Evolutionary conservation across 768 basidiomycete species (phyloP), one percentile per base, ranked within the genome.

Genomic region (Kwoniella botswanensis): DNA sequence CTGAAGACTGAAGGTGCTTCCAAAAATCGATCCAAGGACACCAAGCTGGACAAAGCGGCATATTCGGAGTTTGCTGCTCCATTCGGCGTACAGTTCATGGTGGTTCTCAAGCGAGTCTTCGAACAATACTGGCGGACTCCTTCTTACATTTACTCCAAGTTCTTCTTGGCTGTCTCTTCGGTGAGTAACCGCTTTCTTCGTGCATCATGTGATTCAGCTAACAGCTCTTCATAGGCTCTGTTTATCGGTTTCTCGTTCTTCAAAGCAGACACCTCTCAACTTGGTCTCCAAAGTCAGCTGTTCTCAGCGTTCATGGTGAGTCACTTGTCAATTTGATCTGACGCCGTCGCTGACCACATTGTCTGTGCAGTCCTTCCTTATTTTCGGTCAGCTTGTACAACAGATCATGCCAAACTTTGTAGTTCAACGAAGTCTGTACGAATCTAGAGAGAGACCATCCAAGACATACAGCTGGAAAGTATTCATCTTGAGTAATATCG

Each of bases 1-100:
- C 83, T 89, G 72, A 86, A 88, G 60, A 71, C 74, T 13, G 85
- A 85, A 22, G 88, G 86, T 22, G 43, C 58, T 21, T 82, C 87
- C 2, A 67, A 55, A 60, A 63, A 65, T 44, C 60, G 21, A 70
- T 67, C 64, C 58, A 52, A 17, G 21, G 22, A 85, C 11, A 84
- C 85, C 43, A 85, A 86, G 41, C 82, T 80, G 42, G 79, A 85
- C 43, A 80, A 86, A 44, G 71, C 70, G 13, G 78, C 73, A 6
- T 77, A 76, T 56, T 72, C 74, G 9, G 78, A 80, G 35, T 77
- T 77, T 62, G 76, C 82, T 12, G 76, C 84, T 0, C 72, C 81
- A 10, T 72, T 75, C 55, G 46, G 65, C 4, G 43, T 54, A 1
- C 78, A 84, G 65, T 63, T 82, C 41, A 24, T 46, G 21, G 67